Conservation (phyloP, 1,284 basidiomycete species). For the Exobasidium rhododendri region DNA sequence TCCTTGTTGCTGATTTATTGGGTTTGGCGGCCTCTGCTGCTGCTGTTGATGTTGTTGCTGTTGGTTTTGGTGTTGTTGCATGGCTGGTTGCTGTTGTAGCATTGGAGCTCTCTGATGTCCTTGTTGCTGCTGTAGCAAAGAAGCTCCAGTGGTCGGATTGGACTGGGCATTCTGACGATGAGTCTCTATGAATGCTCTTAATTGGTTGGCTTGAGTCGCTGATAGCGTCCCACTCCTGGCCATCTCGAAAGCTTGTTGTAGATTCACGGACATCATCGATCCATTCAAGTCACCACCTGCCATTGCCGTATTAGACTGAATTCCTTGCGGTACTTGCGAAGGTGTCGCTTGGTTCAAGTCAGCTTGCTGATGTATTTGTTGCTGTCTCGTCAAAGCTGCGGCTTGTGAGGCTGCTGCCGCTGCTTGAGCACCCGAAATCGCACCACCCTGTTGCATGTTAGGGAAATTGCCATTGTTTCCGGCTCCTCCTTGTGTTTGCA, state of each 20-base stretch:
- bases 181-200: background rate
- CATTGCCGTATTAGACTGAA: background rate
- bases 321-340: background rate
- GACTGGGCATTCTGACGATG: conserved; percentile 5
- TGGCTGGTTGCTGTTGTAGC: background rate
- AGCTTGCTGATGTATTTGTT: conserved; percentile 1
- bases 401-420: conserved; percentile 15
- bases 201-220: background rate
- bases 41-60: conserved; percentile 13
- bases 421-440: conserved; percentile 16
- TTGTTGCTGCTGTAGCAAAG: conserved; percentile 13
- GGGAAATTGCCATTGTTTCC: conserved; percentile 1
- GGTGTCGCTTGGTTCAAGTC: background rate
- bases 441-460: conserved; percentile 4
- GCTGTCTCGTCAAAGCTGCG: conserved; percentile 12
- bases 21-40: background rate
- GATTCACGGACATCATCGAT: background rate
- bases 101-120: conserved; percentile 25
- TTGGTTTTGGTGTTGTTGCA: background rate
- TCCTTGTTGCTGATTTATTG: background rate
- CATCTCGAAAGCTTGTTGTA: conserved; percentile 7
- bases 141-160: background rate
- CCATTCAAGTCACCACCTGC: background rate
- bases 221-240: conserved; percentile 3
- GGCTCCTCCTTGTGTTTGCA: background rate